Conservation (phyloP, 2,329 filamentous ascomycete genomes). For the Geoglossum cookeanum region DNA sequence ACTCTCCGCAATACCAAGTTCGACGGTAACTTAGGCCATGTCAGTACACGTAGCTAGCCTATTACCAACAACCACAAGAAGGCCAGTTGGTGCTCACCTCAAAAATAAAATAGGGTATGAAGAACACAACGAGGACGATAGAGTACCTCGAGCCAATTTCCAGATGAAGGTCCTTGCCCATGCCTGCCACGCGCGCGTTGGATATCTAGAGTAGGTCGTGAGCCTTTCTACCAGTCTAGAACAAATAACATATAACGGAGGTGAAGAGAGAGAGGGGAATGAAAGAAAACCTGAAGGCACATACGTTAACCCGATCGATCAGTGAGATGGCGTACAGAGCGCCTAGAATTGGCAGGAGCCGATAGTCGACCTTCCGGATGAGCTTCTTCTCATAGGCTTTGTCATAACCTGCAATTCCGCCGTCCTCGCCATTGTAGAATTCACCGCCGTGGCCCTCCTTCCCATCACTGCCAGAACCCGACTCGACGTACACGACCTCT, state of each 20-base stretch:
- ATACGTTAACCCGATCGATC: constrained; percentile 9
- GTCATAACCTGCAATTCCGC: neutral
- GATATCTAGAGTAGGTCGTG: constrained; percentile 5
- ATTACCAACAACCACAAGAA: neutral
- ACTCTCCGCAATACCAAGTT: constrained; percentile 49
- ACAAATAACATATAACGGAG: no score
- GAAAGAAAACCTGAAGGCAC: neutral
- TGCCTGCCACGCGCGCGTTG: constrained; percentile 9
- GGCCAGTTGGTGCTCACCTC: neutral
- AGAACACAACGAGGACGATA: constrained; percentile 55
- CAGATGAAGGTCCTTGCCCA: constrained; percentile 10
- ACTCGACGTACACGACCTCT: neutral
- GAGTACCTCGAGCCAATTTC: constrained; percentile 21
- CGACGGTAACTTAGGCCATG: constrained; percentile 35
- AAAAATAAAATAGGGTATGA: constrained; percentile 29
- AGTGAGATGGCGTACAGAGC: constrained; percentile 9
- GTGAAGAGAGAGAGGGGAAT: neutral
- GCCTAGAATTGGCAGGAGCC: constrained; percentile 8
- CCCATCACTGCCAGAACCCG: neutral
- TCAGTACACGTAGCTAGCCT: neutral
- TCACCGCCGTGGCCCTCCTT: neutral
- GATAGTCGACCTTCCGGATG: neutral
- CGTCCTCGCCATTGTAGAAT: neutral
- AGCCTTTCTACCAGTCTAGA: neutral
- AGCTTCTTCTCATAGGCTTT: neutral